A percentile compares a stretch with the other conserved stretches of the same genome.
phyloP scores from a whole-genome alignment of 2,329 filamentous ascomycete genomes.

The Clathrospora elynae region DNA sequence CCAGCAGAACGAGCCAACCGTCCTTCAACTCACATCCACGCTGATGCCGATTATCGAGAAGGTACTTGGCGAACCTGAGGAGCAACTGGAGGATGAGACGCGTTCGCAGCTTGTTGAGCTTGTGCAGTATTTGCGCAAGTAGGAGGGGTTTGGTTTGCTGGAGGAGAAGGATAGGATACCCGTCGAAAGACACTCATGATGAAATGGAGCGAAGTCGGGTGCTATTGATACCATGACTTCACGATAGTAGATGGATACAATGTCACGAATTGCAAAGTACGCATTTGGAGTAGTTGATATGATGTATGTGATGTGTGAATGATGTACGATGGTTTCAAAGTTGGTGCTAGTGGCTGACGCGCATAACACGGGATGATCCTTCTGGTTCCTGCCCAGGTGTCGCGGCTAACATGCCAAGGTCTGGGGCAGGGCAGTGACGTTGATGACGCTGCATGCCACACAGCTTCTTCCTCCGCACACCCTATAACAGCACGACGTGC shows the following conservation, averaged over 20 bases:
- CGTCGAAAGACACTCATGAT: conserved; percentile 35
- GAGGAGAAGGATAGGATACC: conserved; percentile 31
- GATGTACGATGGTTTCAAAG: not conserved
- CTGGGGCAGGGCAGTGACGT: conserved; percentile 25
- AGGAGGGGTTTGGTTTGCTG: conserved; percentile 26
- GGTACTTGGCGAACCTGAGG: conserved; percentile 72
- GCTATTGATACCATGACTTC: conserved; percentile 29
- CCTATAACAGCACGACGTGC: conserved; percentile 11
- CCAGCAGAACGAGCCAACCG: conserved; percentile 69
- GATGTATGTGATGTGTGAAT: not conserved
- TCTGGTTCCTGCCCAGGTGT: conserved; percentile 21
- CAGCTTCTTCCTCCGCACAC: conserved; percentile 17
- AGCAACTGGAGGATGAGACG: conserved; percentile 76
- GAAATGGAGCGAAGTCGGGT: conserved; percentile 14
- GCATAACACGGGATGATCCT: conserved; percentile 17
- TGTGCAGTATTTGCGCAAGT: conserved; percentile 58
- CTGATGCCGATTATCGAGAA: conserved; percentile 74
- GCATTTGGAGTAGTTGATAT: not conserved
- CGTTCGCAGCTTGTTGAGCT: conserved; percentile 69
- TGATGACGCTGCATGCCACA: conserved; percentile 16
- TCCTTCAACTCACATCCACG: conserved; percentile 71
- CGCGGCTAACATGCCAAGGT: conserved; percentile 13
- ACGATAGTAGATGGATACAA: conserved; percentile 22
- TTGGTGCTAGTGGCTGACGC: conserved; percentile 8
- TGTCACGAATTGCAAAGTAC: not conserved